Percentiles rank a stretch among this genome's conserved stretches.
Conservation (phyloP, 768 basidiomycete species). For the Calocybe indica region DNA sequence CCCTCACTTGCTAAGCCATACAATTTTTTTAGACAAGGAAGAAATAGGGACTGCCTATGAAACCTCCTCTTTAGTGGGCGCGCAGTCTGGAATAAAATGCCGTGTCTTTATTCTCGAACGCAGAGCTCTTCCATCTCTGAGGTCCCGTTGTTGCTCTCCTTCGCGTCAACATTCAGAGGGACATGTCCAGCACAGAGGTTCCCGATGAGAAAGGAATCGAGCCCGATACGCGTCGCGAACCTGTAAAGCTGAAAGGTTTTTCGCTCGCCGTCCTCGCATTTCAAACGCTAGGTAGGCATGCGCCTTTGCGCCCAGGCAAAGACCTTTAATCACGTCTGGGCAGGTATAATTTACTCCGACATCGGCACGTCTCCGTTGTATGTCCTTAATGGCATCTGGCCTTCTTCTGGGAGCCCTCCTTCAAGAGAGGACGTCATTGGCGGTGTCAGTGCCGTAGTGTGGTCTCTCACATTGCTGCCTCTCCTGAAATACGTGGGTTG, state of each 20-base stretch:
- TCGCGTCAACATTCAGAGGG: too few relatives aligned
- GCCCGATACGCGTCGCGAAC: slow-evolving; percentile 1
- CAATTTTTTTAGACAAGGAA: slow-evolving; percentile 1
- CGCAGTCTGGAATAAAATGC: neutral
- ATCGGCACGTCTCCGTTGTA: slow-evolving; percentile 61
- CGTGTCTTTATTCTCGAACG: too few relatives aligned
- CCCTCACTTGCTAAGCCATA: neutral
- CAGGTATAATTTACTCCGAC: slow-evolving; percentile 44
- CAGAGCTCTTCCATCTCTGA: too few relatives aligned
- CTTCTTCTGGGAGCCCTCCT: slow-evolving; percentile 38
- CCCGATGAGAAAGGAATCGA: too few relatives aligned
- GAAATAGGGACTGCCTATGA: neutral
- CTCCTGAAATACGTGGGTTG: slow-evolving; percentile 55
- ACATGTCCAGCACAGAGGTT: too few relatives aligned
- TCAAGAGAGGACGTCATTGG: slow-evolving; percentile 58
- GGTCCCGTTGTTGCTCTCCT: too few relatives aligned
- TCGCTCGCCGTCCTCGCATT: slow-evolving; percentile 27
- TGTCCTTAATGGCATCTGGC: slow-evolving; percentile 61
- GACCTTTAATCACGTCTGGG: neutral
- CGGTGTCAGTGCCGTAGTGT: slow-evolving; percentile 56
- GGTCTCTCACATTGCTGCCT: slow-evolving; percentile 56
- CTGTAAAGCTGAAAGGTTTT: slow-evolving; percentile 22
- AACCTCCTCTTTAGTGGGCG: too few relatives aligned
- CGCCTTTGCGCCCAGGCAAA: neutral
- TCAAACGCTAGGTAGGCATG: slow-evolving; percentile 23